Conservation (phyloP, 805 yeast species). For the Starmerella floricola region DNA sequence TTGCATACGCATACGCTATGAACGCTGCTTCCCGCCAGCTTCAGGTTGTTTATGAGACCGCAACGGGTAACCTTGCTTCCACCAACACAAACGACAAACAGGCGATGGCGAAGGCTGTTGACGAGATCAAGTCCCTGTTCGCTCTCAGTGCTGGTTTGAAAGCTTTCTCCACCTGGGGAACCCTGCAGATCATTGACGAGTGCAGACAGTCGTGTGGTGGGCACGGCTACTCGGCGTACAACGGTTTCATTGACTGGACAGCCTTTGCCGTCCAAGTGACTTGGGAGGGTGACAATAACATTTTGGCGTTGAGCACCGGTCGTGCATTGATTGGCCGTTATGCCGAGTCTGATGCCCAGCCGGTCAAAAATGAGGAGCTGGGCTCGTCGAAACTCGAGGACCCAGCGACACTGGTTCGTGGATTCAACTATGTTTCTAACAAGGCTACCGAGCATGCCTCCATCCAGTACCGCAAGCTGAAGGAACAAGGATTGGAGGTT, state of each 20-base stretch:
- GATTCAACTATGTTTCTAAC: constrained; percentile 31
- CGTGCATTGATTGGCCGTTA: constrained; percentile 50
- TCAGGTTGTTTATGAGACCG: constrained; percentile 36
- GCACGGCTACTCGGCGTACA: constrained; percentile 87
- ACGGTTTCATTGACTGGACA: constrained; percentile 74
- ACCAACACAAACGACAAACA: constrained; percentile 32
- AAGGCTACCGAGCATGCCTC: constrained; percentile 29
- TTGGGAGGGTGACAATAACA: constrained; percentile 96
- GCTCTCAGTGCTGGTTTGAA: constrained; percentile 78
- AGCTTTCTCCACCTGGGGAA: constrained; percentile 80
- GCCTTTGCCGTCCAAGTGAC: constrained; percentile 79
- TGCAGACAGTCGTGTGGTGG: constrained; percentile 93
- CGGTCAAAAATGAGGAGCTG: constrained; percentile 8
- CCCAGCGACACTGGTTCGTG: constrained; percentile 26
- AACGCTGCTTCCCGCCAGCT: constrained; percentile 59
- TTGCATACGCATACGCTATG: constrained; percentile 67
- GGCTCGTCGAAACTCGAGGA: constrained; percentile 24
- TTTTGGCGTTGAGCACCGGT: constrained; percentile 73
- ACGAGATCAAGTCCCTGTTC: constrained; percentile 62
- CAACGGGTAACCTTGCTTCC: constrained; percentile 35
- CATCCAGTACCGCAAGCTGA: constrained; percentile 23
- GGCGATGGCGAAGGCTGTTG: constrained; percentile 38
- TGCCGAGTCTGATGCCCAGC: constrained; percentile 32
- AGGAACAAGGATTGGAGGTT: constrained; percentile 21
- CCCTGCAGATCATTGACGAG: constrained; percentile 70